Evolutionary conservation across 441 rosid genomes (phyloP), one percentile per base, ranked within the genome.

Genomic region (Pelargonium myrrhifolium): DNA sequence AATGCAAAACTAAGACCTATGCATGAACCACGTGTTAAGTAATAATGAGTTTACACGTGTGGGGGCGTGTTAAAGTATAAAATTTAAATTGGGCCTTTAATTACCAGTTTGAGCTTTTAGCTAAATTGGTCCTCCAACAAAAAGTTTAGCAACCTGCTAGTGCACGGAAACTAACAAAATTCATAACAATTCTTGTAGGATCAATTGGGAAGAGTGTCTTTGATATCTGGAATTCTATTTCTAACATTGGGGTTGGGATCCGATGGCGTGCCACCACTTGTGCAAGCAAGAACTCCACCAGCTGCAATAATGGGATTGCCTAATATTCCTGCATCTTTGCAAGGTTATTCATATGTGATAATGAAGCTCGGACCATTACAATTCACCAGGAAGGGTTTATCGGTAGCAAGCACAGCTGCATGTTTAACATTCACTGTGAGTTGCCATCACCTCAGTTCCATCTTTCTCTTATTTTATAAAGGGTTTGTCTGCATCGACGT

Each of bases 371-470:
- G 97, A 6, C 97, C 97, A 1, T 78, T 90, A 31, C 90, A 79
- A 66, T 89, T 93, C 74, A 90, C 97, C 14, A 84, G 93, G 85
- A 90, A 93, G 85, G 94, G 96, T 59, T 79, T 90, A 68, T 86
- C 96, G 53, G 96, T 90, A 68, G 97, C 96, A 64, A 93, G 97
- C 84, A 93, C 96, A 28, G 90, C 98, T 62, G 89, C 97, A 18
- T 87, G 96, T 83, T 81, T 93, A 84, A 86, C 93, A 69, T 93
- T 93, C 65, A 89, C 77, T 2, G 96, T 90, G 74, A 85, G 97
- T 77, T 71, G 14, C 21, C 43, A 74, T 60, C 9, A n/a, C 45
- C 68, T 56, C 65, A 9, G 64, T 66, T 2, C 62, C 17, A 21
- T 37, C 15, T 39, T 22, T 68, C 3, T 37, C 3, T 11, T 42